phyloP scores from a whole-genome alignment of 176 grass and related monocot species.

The Poa annua region DNA sequence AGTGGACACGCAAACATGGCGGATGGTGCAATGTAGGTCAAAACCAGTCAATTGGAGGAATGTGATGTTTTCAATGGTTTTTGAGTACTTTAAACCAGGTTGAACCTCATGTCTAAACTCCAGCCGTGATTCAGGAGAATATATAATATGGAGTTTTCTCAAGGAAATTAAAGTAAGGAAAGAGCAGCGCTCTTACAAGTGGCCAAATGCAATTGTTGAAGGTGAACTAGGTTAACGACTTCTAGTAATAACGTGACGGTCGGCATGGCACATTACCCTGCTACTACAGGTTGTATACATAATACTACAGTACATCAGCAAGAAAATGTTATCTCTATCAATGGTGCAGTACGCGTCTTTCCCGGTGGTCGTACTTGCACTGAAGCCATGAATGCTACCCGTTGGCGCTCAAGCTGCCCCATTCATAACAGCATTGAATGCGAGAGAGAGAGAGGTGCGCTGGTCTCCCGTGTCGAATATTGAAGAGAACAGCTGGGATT shows the following conservation, averaged over 20 bases:
- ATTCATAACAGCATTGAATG: slow-evolving; percentile 25
- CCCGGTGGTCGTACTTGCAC: background rate
- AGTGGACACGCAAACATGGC: background rate
- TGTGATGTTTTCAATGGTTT: background rate
- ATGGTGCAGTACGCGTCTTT: background rate
- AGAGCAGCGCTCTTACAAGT: background rate
- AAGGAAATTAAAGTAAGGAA: background rate
- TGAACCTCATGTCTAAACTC: background rate
- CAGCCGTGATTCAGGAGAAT: background rate
- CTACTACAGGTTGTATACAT: background rate
- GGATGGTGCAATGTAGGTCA: background rate
- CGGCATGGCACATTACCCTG: background rate
- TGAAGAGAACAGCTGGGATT: slow-evolving; percentile 1
- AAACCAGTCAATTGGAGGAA: background rate
- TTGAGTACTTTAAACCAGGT: background rate
- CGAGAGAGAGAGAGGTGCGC: background rate
- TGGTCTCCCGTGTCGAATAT: slow-evolving; percentile 20
- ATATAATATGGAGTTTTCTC: background rate
- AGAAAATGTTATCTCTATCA: background rate
- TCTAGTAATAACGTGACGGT: background rate
- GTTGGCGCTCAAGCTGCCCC: slow-evolving; percentile 28
- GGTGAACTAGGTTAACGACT: background rate
- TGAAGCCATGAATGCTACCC: slow-evolving; percentile 16
- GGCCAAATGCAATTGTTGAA: background rate
- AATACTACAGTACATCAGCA: background rate